Evolutionary conservation across 352 stramenopile genomes (phyloP), one percentile per base, ranked within the genome.

Genomic region (Plasmopara viticola): DNA sequence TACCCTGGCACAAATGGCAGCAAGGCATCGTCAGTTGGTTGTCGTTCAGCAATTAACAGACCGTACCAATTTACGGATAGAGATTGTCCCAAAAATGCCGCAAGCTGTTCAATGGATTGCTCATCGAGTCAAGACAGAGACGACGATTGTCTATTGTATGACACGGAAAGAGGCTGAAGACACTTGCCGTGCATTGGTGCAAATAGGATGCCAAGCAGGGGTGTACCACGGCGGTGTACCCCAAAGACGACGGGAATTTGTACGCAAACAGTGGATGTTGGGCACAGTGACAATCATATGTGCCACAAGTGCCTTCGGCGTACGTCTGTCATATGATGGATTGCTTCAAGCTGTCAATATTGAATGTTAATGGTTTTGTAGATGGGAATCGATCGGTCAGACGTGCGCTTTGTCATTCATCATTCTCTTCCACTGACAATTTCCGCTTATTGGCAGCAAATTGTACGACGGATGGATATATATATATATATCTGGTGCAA

Each of bases 191-290:
- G 58, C 63, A 20, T 66, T 92, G 5, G 67, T 84, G 20, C 69
- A 70, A 2, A 5, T 68, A 1, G 82, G 82, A 13, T 77, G 68
- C 34, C 64, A 59, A 28, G 78, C 82, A 0, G 78, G 80, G 9
- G 76, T 88, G 6, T 92, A 90, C 48, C 82, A 92, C 40, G 79
- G 77, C 14, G 82, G 78, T 0, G 31, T 92, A 29, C 60, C 73
- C 0, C 60, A 55, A 4, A 80, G 74, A 18, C 71, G 77, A 7
- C 67, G 82, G 7, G 76, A 89, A 38, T 88, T 84, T 53, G 77
- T 89, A 34, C 72, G 64, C 5, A 86, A 86, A 42, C 79, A 89
- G 53, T 93, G 82, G 82, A 90, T 87, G 78, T 63, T 70, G 54
- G 74, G 74, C 0, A 70, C 85, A 34, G 54, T 89, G 39, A 84